phyloP scores from a whole-genome alignment of 306 rosid genomes.

The Cicer bijugum region DNA sequence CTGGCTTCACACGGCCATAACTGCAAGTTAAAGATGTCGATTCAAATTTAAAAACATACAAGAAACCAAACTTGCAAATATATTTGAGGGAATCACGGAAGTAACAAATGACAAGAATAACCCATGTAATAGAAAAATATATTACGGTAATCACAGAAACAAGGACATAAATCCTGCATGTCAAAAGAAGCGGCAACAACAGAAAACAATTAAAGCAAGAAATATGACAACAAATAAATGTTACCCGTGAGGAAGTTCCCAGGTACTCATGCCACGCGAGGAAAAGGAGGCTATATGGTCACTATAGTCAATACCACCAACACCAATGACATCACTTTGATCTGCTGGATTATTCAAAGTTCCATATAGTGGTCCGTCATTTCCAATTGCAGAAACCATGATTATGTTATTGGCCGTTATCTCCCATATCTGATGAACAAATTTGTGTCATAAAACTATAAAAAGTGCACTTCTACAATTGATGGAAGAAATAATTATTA shows the following conservation, averaged over 20 bases:
- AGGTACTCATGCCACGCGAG: constrained; percentile 98
- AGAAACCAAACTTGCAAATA: constrained; percentile 36
- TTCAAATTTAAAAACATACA: constrained; percentile 10
- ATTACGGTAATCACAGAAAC: neutral
- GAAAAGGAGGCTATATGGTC: constrained; percentile 99
- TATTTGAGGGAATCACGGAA: constrained; percentile 9
- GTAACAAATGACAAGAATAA: neutral
- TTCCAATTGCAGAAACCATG: constrained; percentile 99
- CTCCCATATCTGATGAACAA: constrained; percentile 87
- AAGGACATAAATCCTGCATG: neutral
- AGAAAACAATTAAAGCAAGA: neutral
- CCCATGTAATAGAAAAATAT: neutral
- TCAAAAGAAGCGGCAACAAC: neutral
- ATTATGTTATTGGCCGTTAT: constrained; percentile 93
- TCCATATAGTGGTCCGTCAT: constrained; percentile 98
- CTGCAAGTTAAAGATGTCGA: constrained; percentile 48
- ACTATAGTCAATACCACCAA: constrained; percentile 97
- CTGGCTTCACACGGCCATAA: constrained; percentile 97
- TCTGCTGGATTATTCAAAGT: constrained; percentile 98
- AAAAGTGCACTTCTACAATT: constrained; percentile 30
- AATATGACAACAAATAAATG: constrained; percentile 26
- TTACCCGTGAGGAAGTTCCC: constrained; percentile 99
- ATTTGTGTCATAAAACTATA: constrained; percentile 37
- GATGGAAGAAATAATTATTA: constrained; percentile 10
- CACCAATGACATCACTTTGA: constrained; percentile 95